Evolutionary conservation across 306 rosid species (phyloP), one percentile per base, ranked within the genome.

Genomic region (Cicer judaicum): DNA sequence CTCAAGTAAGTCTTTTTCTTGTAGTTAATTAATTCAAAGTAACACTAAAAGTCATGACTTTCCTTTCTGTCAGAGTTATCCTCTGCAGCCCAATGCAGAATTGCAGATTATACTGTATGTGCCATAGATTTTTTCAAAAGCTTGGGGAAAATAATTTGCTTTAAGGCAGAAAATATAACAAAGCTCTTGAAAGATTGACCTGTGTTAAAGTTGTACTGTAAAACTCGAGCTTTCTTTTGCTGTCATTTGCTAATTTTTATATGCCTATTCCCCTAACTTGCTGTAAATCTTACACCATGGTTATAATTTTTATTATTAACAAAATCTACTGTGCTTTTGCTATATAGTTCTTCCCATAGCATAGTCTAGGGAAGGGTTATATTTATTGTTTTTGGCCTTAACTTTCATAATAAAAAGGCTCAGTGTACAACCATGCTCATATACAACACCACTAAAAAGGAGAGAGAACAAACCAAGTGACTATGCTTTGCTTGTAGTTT

Each of bases 1-100:
- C 88, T 87, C 7, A 80, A 87, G 97, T 90, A 86, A 64, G 92
- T 47, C 6, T 63, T 65, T 65, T 54, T 65, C 59, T 21, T 24
- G 46, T 57, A 46, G 19, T 59, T 43, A 64, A 2, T 21, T 50
- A 64, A 2, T 14, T 75, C 4, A 39, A 62, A 61, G 40, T 15
- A 38, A 53, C 61, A 9, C 52, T 48, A 60, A 61, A 44, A 21
- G 46, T 48, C n/a, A 12, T 49, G 40, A 42, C 16, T 4, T 73
- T 73, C 47, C 60, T 57, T 40, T 53, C 43, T 54, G 66, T 60
- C 6, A n/a, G 18, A 34, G 72, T 55, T 59, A 59, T 78, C 53
- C 40, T 47, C 56, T 73, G 63, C 73, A 66, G 48, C 49, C 41
- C 4, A 38, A 64, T 55, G 50, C 12, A 18, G 70, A 59, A 38